phyloP scores from a whole-genome alignment of 345 rosid genomes.

The Dipteronia dyeriana region DNA sequence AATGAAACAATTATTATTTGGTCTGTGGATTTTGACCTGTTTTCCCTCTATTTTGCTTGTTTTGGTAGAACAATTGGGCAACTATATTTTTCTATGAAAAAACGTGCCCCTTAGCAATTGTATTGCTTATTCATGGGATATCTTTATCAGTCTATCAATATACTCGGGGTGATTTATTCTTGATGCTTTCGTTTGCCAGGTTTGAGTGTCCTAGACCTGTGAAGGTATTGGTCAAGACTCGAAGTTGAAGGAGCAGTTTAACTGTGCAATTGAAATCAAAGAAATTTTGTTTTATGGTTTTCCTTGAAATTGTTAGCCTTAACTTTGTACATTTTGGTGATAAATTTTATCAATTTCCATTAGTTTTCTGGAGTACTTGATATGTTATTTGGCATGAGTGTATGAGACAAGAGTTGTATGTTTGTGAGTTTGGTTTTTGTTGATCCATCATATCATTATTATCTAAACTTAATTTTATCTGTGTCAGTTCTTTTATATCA shows the following conservation, averaged over 20 bases:
- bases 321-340: neutral
- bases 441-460: neutral
- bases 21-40: slow-evolving; percentile 25
- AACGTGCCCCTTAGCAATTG: too few species aligned
- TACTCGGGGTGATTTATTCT: neutral
- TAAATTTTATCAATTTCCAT: neutral
- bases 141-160: too few species aligned
- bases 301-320: neutral
- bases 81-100: neutral
- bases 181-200: slow-evolving; percentile 3
- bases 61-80: neutral
- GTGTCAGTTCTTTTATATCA: neutral
- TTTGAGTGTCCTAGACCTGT: slow-evolving; percentile 33
- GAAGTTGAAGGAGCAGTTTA: neutral
- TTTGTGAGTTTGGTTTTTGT: neutral
- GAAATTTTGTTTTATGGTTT: neutral
- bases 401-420: neutral
- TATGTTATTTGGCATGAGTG: neutral
- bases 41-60: slow-evolving; percentile 6
- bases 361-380: neutral
- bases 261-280: neutral
- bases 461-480: neutral
- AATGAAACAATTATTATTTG: slow-evolving; percentile 16
- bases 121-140: neutral
- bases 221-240: slow-evolving; percentile 4